These are phyloP conservation scores for Sporothrix humicola DNA, from an alignment of 2,329 filamentous ascomycete genomes.

Conservation along the genomic window DNA sequence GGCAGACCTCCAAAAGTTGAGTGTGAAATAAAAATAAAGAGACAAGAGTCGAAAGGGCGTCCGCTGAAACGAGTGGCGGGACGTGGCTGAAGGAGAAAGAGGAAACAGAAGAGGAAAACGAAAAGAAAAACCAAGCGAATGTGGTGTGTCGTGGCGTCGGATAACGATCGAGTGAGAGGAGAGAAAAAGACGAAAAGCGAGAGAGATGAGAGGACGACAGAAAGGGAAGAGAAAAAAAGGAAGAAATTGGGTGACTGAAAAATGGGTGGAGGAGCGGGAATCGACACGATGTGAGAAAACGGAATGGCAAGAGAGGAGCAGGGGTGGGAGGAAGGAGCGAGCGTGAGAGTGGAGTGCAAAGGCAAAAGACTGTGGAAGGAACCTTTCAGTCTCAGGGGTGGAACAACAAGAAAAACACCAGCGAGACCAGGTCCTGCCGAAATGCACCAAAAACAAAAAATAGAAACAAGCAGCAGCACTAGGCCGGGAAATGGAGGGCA, in stretches of 20 bases:
- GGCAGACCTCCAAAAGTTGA: not conserved
- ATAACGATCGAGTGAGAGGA: constrained; percentile 17
- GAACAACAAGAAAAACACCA: not conserved
- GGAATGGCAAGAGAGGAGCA: constrained; percentile 4
- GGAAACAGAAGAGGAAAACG: not conserved
- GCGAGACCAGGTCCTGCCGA: not conserved
- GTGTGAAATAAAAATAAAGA: not conserved
- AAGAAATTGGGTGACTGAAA: constrained; percentile 23
- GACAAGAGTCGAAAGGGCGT: constrained; percentile 8
- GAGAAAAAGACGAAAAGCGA: not conserved
- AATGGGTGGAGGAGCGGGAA: constrained; percentile 28
- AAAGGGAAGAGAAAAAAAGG: constrained; percentile 26
- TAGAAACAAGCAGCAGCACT: constrained; percentile 26
- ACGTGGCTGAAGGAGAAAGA: constrained; percentile 29
- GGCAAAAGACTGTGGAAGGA: not conserved
- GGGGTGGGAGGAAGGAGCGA: not conserved
- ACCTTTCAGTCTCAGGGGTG: not conserved
- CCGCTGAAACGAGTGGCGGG: constrained; percentile 29
- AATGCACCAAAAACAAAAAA: constrained; percentile 27
- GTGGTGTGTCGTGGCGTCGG: constrained; percentile 12
- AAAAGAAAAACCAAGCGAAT: constrained; percentile 31
- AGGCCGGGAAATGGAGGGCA: constrained; percentile 17
- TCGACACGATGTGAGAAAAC: constrained; percentile 15
- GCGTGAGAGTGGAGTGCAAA: constrained; percentile 9
- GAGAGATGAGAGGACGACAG: not conserved